Base-by-base conservation (phyloP, 352 stramenopile species). In the Blastocystis sp. region DNA sequence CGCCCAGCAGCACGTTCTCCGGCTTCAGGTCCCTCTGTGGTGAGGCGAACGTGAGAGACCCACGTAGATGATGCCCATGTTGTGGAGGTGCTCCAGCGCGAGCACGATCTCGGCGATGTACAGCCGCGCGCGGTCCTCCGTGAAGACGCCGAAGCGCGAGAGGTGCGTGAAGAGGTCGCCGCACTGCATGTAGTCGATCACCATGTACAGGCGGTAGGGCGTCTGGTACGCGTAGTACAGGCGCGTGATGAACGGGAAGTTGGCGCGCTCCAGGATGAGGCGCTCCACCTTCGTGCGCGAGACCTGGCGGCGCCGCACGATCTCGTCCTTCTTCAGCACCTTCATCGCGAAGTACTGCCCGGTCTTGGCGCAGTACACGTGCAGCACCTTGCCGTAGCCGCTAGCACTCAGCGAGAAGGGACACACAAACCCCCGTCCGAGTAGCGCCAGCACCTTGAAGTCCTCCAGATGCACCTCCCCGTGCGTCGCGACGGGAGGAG, bases 141-240 rank as follows among this genome's bases (percentile, higher is more conserved):
- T 92, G 91, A 99, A 98, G 4, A 94, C 91, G 9, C 94, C 93
- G 77, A 95, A 91, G 52, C 92, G 90, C 9, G 92, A 91, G 28
- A 98, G 89, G 76, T 98, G 94, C 65, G 97, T 93, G 90, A 99
- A 99, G 4, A 99, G 91, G 91, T 99, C 97, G 68, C 97, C 97
- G 62, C 95, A 95, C 38, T 90, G 94, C 82, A 97, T 96, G 90
- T 97, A 98, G 82, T 98, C 95, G 92, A 97, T 97, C 69, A 98
- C 94, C 76, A 98, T 90, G 89, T 99, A 99, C 9, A 99, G 89
- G 66, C 96, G 95, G 54, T 93, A 91, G 24, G 91, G 90, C 9
- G 94, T 96, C 92, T 99, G 97, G 91, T 98, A 99, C 21, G 95
- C 95, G 90, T 97, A 99, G 21, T 97, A 93, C 79, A 99, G 94